These are phyloP conservation scores for Clavispora fructus DNA, from an alignment of 805 yeast species.

Conservation along the genomic window DNA sequence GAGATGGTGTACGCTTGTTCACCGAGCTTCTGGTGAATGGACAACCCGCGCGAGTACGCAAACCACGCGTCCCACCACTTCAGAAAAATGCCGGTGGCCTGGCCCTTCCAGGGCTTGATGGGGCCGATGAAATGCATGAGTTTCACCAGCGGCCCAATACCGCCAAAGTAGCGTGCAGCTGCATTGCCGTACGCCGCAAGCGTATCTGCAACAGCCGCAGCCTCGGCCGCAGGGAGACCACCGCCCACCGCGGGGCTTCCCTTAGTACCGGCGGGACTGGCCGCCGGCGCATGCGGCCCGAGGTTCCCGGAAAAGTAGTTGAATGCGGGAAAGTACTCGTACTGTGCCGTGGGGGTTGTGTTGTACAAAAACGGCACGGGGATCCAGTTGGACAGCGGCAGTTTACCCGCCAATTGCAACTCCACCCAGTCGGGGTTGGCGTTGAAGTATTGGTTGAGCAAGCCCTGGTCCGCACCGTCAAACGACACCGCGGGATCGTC, in stretches of 20 bases:
- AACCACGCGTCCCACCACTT: constrained; percentile 40
- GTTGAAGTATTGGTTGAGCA: constrained; percentile 70
- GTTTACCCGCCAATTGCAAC: constrained; percentile 2
- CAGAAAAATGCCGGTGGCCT: constrained; percentile 15
- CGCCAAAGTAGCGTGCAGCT: constrained; percentile 5
- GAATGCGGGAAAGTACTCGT: constrained; percentile 71
- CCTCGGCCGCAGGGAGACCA: background rate
- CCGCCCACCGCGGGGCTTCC: no score
- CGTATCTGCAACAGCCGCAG: background rate
- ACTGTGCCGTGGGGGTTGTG: constrained; percentile 62
- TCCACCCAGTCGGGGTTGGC: constrained; percentile 37
- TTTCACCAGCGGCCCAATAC: constrained; percentile 30
- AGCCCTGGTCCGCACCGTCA: constrained; percentile 93
- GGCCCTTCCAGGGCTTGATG: constrained; percentile 49
- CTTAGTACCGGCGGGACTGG: no score
- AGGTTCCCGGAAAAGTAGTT: constrained; percentile 34
- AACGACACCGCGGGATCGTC: constrained; percentile 33
- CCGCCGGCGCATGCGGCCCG: no score
- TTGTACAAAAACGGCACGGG: constrained; percentile 77
- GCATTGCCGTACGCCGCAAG: constrained; percentile 2
- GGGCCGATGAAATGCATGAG: constrained; percentile 67
- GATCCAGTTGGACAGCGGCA: constrained; percentile 46
- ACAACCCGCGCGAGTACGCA: constrained; percentile 22
- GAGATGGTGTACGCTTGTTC: constrained; percentile 1
- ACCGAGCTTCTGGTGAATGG: constrained; percentile 17